Evolutionary conservation across 495 filamentous ascomycete genomes (phyloP), one percentile per base, ranked within the genome.

Genomic region (Acidomyces sp.): DNA sequence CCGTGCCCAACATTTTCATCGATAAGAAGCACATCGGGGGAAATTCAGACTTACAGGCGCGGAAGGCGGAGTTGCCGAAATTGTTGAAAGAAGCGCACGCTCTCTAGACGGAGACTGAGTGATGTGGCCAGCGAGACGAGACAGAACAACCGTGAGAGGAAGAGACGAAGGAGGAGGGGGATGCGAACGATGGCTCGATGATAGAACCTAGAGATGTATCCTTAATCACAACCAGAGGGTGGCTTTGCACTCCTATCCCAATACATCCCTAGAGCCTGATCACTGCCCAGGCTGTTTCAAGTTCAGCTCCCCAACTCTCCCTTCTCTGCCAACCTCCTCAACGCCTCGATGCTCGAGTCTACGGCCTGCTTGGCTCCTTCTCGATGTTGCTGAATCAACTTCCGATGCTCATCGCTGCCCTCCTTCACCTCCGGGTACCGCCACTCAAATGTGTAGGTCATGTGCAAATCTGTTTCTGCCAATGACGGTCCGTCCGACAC

Each of bases 1-100:
- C 80, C 45, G 90, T 99, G 6, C 90, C 90, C 39, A 95, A 93
- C 65, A 82, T 95, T 65, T 99, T 78, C 69, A 95, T 99, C 65
- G 61, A 62, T 49, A 60, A 86, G 68, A 61, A 85, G 61, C 90
- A 95, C 63, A 90, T 99, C 57, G 88, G 90, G 27, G 90, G 90
- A 35, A 95, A 96, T 73, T 93, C 85, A 4, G 92, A 96, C 54
- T 62, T 97, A 42, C 84, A 95, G 65, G 69, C 60, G 1, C 69
- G 60, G 59, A 77, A 74, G 63, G 29, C 18, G 0, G 52, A 82
- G 39, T 52, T 88, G 26, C 63, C 66, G 1, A 34, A 42, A 6
- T 53, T 86, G 56, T 59, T 88, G 57, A 71, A 72, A 64, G 66
- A 64, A 21, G 82, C 78, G 52, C 73, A 74, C 48, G 81, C 81